Conservation (phyloP, 106 monocot genomes). For the Triglochin maritima region DNA sequence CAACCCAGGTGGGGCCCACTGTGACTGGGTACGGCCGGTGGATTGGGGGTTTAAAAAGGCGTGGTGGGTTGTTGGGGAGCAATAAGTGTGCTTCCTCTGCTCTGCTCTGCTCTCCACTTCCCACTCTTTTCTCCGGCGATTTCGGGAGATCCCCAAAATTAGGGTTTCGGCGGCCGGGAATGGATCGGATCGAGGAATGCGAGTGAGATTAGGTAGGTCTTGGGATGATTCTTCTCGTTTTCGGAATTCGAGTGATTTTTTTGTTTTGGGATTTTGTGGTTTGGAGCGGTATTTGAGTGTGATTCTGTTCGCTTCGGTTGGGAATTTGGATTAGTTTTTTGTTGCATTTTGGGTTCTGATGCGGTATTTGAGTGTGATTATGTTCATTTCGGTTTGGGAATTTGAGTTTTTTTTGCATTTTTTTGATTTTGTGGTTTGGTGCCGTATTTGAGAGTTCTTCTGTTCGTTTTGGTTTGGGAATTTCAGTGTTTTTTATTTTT, state of each 20-base stretch:
- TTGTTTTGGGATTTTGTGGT: background rate
- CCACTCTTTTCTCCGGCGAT: slow-evolving; percentile 1
- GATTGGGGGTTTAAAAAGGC: background rate
- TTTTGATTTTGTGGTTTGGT: too few relatives aligned
- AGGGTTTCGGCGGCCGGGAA: background rate
- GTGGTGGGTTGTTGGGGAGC: slow-evolving; percentile 26
- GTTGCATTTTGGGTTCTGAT: too few relatives aligned
- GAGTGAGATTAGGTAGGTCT: background rate
- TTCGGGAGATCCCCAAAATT: background rate
- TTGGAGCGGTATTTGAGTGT: background rate
- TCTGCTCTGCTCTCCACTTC: slow-evolving; percentile 4
- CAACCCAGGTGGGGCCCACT: background rate
- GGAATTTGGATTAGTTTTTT: too few relatives aligned
- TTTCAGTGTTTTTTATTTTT: too few relatives aligned
- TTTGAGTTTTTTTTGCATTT: too few relatives aligned
- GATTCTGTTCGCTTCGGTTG: too few relatives aligned
- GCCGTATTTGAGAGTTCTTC: too few relatives aligned
- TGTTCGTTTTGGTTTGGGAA: too few relatives aligned
- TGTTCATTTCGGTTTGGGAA: too few relatives aligned
- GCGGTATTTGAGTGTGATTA: too few relatives aligned
- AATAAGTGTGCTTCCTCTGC: slow-evolving; percentile 14
- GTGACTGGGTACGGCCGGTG: background rate
- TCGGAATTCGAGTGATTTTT: too few relatives aligned
- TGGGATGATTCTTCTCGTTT: too few relatives aligned
- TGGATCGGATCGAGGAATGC: slow-evolving; percentile 9